These are phyloP conservation scores for Bisporella sp. DNA, from an alignment of 2,329 filamentous ascomycete genomes.

Conservation along the genomic window DNA sequence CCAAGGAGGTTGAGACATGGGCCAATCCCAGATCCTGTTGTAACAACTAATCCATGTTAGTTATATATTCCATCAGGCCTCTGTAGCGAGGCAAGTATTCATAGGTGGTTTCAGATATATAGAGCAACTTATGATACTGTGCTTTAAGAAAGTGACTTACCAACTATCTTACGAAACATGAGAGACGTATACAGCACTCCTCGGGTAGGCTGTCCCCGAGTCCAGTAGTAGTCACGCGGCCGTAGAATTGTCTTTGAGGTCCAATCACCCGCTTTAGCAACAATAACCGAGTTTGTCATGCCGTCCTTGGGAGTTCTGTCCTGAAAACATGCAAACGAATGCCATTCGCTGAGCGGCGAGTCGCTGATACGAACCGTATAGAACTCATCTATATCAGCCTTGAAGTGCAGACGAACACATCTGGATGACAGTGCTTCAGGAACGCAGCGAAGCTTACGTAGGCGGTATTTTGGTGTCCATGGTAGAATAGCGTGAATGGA, in stretches of 20 bases:
- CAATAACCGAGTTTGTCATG: constrained; percentile 53
- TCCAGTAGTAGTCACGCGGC: constrained; percentile 57
- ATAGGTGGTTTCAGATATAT: too few relatives aligned
- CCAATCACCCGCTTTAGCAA: constrained; percentile 73
- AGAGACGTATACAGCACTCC: constrained; percentile 62
- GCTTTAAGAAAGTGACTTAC: too few relatives aligned
- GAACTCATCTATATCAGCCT: constrained; percentile 40
- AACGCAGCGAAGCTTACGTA: too few relatives aligned
- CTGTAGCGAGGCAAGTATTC: too few relatives aligned
- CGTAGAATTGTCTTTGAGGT: constrained; percentile 55
- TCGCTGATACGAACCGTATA: constrained; percentile 51
- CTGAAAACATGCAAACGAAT: constrained; percentile 69
- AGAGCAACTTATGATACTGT: too few relatives aligned
- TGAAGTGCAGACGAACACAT: constrained; percentile 56
- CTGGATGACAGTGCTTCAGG: too few relatives aligned
- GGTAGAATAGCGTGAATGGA: background rate
- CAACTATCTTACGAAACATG: constrained; percentile 56
- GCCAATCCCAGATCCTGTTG: constrained; percentile 67
- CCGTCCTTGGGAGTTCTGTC: constrained; percentile 47
- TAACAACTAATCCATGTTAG: constrained; percentile 39
- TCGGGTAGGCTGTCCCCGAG: constrained; percentile 58
- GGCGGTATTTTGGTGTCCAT: background rate
- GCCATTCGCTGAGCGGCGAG: constrained; percentile 62
- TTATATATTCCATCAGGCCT: too few relatives aligned
- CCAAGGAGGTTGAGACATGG: constrained; percentile 36